These are phyloP conservation scores for Cyberlindnera saturnus DNA, from an alignment of 805 yeast genomes.

Conservation along the genomic window DNA sequence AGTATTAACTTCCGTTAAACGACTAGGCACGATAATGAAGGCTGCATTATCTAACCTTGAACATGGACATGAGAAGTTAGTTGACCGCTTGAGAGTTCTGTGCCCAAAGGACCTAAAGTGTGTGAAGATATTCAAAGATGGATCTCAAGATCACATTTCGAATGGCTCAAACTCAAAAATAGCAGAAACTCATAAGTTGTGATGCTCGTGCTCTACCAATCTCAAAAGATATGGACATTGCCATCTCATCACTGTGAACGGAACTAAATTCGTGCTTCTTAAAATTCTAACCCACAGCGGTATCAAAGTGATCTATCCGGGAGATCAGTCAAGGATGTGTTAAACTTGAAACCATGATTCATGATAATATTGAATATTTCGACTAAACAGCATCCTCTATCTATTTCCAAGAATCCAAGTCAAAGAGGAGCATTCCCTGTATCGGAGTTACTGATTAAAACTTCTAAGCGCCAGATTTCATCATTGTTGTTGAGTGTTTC, in stretches of 20 bases:
- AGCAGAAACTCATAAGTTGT: constrained; percentile 59
- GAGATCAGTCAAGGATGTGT: constrained; percentile 62
- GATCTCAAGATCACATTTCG: constrained; percentile 86
- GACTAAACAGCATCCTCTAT: constrained; percentile 22
- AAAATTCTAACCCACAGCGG: constrained; percentile 57
- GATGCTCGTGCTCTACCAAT: constrained; percentile 20
- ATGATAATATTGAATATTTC: constrained; percentile 43
- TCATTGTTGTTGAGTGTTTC: no score
- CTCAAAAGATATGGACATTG: constrained; percentile 17
- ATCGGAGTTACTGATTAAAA: constrained; percentile 54
- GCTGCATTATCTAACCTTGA: constrained; percentile 75
- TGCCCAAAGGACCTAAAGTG: constrained; percentile 23
- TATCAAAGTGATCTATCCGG: constrained; percentile 73
- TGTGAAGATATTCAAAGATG: constrained; percentile 66
- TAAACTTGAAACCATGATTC: constrained; percentile 45
- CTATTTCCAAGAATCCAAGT: constrained; percentile 45
- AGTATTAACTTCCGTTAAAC: constrained; percentile 62
- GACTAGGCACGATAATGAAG: constrained; percentile 66
- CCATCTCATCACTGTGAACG: constrained; percentile 59
- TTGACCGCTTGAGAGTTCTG: no score
- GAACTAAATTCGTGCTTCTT: constrained; percentile 52
- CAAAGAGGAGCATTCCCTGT: constrained; percentile 51
- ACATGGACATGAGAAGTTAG: constrained; percentile 45
- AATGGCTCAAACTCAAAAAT: constrained; percentile 57
- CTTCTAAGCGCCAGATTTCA: constrained; percentile 24